Evolutionary conservation across 2,329 filamentous ascomycete species (phyloP).

Genomic region (Clarireedia homoeocarpa): DNA sequence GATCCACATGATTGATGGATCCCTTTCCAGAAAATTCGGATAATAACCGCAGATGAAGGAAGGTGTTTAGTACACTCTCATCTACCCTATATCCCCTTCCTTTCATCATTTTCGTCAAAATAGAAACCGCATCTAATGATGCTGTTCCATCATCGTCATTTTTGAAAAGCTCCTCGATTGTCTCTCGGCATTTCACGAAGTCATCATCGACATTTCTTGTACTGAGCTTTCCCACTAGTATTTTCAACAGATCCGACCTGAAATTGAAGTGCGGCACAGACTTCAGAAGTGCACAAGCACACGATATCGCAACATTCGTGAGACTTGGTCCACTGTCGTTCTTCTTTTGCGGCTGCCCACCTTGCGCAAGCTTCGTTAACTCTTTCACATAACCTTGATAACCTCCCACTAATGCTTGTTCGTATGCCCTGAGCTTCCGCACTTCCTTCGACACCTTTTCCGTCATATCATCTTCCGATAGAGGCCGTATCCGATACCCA

Average conservation of each 20-base stretch:
- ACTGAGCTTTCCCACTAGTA: conserved; percentile 78
- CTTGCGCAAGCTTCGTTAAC: conserved; percentile 60
- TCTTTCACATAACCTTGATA: conserved; percentile 82
- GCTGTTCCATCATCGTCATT: conserved; percentile 87
- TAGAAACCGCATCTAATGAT: conserved; percentile 75
- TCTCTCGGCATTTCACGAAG: conserved; percentile 68
- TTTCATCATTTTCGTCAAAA: conserved; percentile 89
- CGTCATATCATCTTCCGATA: conserved; percentile 64
- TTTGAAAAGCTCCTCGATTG: conserved; percentile 73
- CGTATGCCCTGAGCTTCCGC: conserved; percentile 70
- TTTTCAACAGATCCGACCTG: conserved; percentile 76
- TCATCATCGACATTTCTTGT: conserved; percentile 63
- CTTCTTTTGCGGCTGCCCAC: conserved; percentile 33
- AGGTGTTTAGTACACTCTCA: conserved; percentile 81
- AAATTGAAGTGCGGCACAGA: conserved; percentile 97
- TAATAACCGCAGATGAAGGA: conserved; percentile 80
- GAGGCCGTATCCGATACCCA: conserved; percentile 84
- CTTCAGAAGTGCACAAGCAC: conserved; percentile 71
- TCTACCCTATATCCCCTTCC: conserved; percentile 74
- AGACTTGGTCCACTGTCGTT: conserved; percentile 42
- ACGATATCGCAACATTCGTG: conserved; percentile 72
- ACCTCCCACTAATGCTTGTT: conserved; percentile 76
- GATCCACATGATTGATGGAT: conserved; percentile 68
- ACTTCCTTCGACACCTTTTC: conserved; percentile 91
- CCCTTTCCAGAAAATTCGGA: conserved; percentile 81